phyloP scores from a whole-genome alignment of 768 basidiomycete genomes.

The Boletus barrowsii region DNA sequence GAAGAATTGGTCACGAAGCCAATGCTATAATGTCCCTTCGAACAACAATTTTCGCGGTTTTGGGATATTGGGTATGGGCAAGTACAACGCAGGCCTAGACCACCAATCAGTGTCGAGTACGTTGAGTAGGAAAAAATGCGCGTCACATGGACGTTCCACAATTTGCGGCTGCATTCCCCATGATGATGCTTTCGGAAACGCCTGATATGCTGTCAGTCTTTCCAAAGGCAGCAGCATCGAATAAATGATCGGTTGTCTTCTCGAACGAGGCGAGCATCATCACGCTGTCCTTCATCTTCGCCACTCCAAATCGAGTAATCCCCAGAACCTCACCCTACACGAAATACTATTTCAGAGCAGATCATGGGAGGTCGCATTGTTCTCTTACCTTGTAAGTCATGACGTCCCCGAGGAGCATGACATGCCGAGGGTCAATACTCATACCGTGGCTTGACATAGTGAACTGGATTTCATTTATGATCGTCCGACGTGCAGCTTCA shows the following conservation, averaged over 20 bases:
- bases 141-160: constrained; percentile 92
- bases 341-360: background rate
- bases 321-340: constrained; percentile 91
- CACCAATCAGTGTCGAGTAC: constrained; percentile 1
- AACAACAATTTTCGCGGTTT: constrained; percentile 37
- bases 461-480: constrained; percentile 95
- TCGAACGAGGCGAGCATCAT: constrained; percentile 99
- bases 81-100: constrained; percentile 35
- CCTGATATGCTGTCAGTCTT: constrained; percentile 95
- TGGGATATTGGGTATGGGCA: constrained; percentile 30
- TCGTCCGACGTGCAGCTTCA: constrained; percentile 90
- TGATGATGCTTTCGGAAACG: constrained; percentile 99
- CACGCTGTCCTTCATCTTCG: constrained; percentile 99
- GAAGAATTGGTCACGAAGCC: background rate
- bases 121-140: background rate
- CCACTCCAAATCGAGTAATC: constrained; percentile 97
- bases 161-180: constrained; percentile 93
- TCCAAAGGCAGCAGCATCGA: constrained; percentile 94
- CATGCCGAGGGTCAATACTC: constrained; percentile 97
- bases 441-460: constrained; percentile 98
- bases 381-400: constrained; percentile 89
- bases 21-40: constrained; percentile 30
- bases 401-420: constrained; percentile 97
- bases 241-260: constrained; percentile 98
- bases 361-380: background rate